Evolutionary conservation across 2,329 filamentous ascomycete species (phyloP).

Genomic region (Aspergillus neotritici): DNA sequence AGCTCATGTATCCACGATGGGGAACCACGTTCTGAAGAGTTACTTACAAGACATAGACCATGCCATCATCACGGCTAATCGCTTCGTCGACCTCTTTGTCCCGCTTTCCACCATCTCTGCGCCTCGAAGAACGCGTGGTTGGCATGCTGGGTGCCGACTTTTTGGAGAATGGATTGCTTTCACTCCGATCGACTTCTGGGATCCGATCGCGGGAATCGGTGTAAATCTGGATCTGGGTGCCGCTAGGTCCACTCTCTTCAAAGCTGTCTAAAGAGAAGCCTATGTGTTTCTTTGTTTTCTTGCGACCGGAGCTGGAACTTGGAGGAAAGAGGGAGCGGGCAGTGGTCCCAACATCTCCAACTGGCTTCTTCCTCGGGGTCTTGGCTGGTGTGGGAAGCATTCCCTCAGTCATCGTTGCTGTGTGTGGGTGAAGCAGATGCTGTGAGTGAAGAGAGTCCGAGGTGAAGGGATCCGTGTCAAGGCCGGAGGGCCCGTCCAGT

Average conservation of each 20-base stretch:
- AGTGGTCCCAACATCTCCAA: conserved; percentile 42
- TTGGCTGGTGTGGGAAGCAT: conserved; percentile 59
- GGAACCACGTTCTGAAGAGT: neutral
- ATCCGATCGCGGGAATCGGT: conserved; percentile 60
- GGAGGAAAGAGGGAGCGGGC: conserved; percentile 52
- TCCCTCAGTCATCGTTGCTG: conserved; percentile 30
- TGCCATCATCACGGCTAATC: conserved; percentile 50
- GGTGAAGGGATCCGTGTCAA: conserved; percentile 21
- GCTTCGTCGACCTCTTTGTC: conserved; percentile 46
- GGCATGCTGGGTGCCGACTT: conserved; percentile 31
- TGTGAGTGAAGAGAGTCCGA: conserved; percentile 17
- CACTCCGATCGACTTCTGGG: conserved; percentile 47
- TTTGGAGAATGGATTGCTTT: conserved; percentile 53
- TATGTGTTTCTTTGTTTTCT: conserved; percentile 42
- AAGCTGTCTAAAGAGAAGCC: conserved; percentile 44
- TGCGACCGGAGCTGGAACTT: conserved; percentile 42
- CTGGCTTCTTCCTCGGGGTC: conserved; percentile 53
- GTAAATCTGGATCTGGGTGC: conserved; percentile 51
- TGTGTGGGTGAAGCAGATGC: conserved; percentile 19
- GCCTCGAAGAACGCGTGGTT: conserved; percentile 28
- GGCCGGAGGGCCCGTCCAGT: conserved; percentile 12
- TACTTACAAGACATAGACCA: conserved; percentile 59
- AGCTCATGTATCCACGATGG: conserved; percentile 16
- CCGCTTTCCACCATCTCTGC: conserved; percentile 21
- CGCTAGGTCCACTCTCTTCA: conserved; percentile 25